Evolutionary conservation across 2,329 filamentous ascomycete genomes (phyloP).

Genomic region (Chrysoporthe cubensis): DNA sequence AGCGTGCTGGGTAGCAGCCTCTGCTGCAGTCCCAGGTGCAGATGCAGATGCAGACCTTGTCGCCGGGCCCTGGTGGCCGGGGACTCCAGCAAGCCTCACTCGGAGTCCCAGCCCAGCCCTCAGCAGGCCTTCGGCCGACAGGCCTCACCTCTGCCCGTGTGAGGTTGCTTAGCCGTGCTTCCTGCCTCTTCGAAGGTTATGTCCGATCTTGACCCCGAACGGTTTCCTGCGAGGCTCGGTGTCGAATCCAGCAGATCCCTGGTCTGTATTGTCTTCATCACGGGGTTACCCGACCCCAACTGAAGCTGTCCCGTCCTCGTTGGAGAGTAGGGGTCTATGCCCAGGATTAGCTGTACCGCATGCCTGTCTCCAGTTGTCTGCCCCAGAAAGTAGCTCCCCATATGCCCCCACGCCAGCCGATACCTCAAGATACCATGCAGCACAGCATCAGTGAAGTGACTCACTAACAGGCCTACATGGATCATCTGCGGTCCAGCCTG

Average conservation of each 20-base stretch:
- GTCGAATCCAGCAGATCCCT: background rate
- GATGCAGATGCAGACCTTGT: background rate
- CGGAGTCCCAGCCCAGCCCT: background rate
- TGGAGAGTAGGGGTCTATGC: conserved; percentile 6
- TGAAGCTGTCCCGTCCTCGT: background rate
- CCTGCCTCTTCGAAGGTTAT: background rate
- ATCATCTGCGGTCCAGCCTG: conserved; percentile 20
- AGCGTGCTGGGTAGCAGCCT: background rate
- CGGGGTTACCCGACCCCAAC: background rate
- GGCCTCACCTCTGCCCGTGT: no score
- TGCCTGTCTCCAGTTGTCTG: background rate
- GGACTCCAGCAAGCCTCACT: background rate
- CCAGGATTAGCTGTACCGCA: conserved; percentile 2
- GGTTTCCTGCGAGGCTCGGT: background rate
- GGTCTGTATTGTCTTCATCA: background rate
- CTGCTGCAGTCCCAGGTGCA: background rate
- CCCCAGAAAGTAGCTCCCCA: conserved; percentile 5
- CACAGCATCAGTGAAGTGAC: conserved; percentile 1
- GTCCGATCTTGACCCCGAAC: background rate
- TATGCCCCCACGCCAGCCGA: background rate
- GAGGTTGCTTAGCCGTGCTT: background rate
- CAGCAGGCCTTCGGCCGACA: background rate
- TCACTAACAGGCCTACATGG: conserved; percentile 12
- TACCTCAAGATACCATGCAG: background rate
- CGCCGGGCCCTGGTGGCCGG: background rate